Percentiles rank a stretch among this genome's conserved stretches.
phyloP scores from a whole-genome alignment of 2,329 filamentous ascomycete genomes.

The Diaporthe ampelina region DNA sequence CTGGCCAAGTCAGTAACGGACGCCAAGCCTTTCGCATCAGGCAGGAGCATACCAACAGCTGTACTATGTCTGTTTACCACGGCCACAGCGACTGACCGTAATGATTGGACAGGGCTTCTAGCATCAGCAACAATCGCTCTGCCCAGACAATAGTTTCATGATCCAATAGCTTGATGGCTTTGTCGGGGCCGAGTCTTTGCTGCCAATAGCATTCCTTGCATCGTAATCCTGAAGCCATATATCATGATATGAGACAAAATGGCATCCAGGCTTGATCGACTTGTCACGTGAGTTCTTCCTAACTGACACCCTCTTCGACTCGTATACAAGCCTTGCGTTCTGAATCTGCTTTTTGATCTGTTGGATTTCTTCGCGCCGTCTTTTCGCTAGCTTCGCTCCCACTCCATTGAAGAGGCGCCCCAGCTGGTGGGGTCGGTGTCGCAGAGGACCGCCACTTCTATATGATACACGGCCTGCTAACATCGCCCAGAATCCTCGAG shows the following conservation, averaged over 20 bases:
- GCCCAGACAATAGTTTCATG: slow-evolving; percentile 19
- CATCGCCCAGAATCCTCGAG: slow-evolving; percentile 81
- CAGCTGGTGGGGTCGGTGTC: too few species aligned
- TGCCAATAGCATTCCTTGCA: slow-evolving; percentile 38
- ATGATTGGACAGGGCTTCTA: slow-evolving; percentile 6
- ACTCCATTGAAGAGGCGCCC: not conserved
- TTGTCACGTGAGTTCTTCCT: slow-evolving; percentile 81
- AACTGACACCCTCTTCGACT: not conserved
- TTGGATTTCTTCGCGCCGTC: not conserved
- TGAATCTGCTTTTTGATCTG: slow-evolving; percentile 8
- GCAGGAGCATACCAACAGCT: slow-evolving; percentile 18
- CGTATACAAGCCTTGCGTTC: not conserved
- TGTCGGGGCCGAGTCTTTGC: slow-evolving; percentile 26
- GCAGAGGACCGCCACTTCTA: too few species aligned
- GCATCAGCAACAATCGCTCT: slow-evolving; percentile 10
- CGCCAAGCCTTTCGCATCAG: slow-evolving; percentile 1
- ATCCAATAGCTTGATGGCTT: slow-evolving; percentile 40
- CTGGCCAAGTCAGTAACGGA: not conserved
- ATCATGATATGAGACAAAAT: slow-evolving; percentile 60
- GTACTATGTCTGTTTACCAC: not conserved
- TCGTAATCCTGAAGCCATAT: slow-evolving; percentile 25
- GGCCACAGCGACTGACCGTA: not conserved
- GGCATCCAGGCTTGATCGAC: slow-evolving; percentile 81
- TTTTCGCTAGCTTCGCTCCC: not conserved
- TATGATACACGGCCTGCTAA: slow-evolving; percentile 34